A percentile compares a stretch with the other conserved stretches of the same genome.
Conservation (phyloP, 2,329 filamentous ascomycete genomes). For the Aspergillus proliferans region DNA sequence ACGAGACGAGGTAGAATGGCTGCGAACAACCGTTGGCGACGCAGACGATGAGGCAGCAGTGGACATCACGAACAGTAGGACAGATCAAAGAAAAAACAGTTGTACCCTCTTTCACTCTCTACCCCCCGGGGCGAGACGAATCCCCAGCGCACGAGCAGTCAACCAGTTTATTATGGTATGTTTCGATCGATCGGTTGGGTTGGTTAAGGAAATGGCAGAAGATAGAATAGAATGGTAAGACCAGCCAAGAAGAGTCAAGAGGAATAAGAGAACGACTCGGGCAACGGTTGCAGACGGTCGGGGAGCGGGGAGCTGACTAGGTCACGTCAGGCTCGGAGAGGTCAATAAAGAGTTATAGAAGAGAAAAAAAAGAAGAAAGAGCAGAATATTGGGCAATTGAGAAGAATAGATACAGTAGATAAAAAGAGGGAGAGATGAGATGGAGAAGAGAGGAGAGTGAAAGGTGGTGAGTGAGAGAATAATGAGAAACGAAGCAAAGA, state of each 20-base stretch:
- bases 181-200: not conserved
- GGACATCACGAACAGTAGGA: slow-evolving; percentile 32
- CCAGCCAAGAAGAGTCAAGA: not conserved
- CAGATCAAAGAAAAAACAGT: slow-evolving; percentile 1
- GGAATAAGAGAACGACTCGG: not conserved
- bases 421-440: slow-evolving; percentile 1
- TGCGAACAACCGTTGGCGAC: slow-evolving; percentile 44
- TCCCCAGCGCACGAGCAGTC: not conserved
- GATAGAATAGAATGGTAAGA: not conserved
- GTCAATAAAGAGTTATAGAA: not conserved
- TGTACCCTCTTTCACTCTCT: not conserved
- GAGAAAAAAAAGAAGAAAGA: not conserved
- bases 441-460: slow-evolving; percentile 1
- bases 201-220: too few relatives aligned
- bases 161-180: not conserved
- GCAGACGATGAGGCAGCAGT: slow-evolving; percentile 41
- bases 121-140: not conserved
- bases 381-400: slow-evolving; percentile 3
- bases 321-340: not conserved
- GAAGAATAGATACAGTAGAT: not conserved
- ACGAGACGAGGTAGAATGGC: slow-evolving; percentile 44
- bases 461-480: slow-evolving; percentile 5
- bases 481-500: slow-evolving; percentile 2
- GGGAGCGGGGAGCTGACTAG: not conserved
- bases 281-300: not conserved